phyloP scores from a whole-genome alignment of 2,329 filamentous ascomycete species.

The Exophiala aquamarina region DNA sequence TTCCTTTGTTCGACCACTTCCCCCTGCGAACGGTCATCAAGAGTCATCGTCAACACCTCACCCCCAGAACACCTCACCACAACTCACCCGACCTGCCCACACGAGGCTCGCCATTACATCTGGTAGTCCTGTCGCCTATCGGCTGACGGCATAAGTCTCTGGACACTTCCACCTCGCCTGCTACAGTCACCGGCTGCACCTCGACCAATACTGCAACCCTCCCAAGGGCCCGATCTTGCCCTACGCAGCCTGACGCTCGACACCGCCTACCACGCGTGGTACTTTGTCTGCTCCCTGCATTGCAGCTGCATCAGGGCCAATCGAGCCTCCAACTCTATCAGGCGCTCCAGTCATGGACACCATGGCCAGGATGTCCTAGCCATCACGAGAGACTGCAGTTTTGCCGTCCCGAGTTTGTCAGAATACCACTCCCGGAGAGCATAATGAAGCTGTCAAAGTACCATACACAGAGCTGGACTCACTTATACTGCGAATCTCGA shows the following conservation, averaged over 20 bases:
- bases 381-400: not conserved
- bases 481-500: slow-evolving; percentile 11
- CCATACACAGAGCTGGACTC: slow-evolving; percentile 27
- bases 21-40: slow-evolving; percentile 11
- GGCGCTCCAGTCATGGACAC: slow-evolving; percentile 12
- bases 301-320: slow-evolving; percentile 21
- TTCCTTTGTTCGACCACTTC: slow-evolving; percentile 20
- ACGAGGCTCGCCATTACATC: not conserved
- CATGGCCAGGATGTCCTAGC: slow-evolving; percentile 10
- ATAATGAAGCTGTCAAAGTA: slow-evolving; percentile 23
- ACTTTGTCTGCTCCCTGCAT: slow-evolving; percentile 14
- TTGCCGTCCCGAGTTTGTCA: slow-evolving; percentile 3
- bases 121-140: slow-evolving; percentile 9
- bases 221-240: slow-evolving; percentile 15
- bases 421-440: slow-evolving; percentile 6
- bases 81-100: not conserved
- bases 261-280: slow-evolving; percentile 15
- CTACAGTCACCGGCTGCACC: slow-evolving; percentile 3
- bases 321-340: slow-evolving; percentile 15
- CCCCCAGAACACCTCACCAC: not conserved
- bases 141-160: slow-evolving; percentile 9
- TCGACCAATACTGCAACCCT: slow-evolving; percentile 11
- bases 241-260: slow-evolving; percentile 5
- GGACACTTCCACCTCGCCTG: not conserved
- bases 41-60: not conserved